Evolutionary conservation across 805 yeast genomes (phyloP).

Genomic region (Cyberlindnera americana): DNA sequence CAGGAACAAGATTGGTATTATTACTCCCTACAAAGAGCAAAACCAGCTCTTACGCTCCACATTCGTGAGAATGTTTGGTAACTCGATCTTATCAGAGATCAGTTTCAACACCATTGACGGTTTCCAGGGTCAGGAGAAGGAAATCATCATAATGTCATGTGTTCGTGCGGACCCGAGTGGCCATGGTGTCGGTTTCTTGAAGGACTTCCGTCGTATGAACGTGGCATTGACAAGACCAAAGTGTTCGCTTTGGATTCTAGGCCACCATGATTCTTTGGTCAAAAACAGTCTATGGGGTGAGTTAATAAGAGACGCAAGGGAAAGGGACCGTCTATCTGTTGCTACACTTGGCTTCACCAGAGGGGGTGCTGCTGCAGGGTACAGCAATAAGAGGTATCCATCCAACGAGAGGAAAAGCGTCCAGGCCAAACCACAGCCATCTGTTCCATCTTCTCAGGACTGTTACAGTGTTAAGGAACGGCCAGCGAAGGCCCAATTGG

Average conservation of each 20-base stretch:
- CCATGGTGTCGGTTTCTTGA: constrained; percentile 76
- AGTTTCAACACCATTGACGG: constrained; percentile 97
- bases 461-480: constrained; percentile 1
- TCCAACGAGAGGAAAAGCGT: background rate
- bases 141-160: constrained; percentile 89
- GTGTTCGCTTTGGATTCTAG: constrained; percentile 89
- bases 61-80: constrained; percentile 62
- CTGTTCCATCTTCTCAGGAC: background rate
- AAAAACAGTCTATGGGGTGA: constrained; percentile 71
- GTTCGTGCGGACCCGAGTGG: constrained; percentile 75
- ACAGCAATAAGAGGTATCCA: too few relatives aligned
- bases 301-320: constrained; percentile 61
- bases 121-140: constrained; percentile 97
- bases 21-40: constrained; percentile 95
- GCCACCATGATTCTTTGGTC: constrained; percentile 63
- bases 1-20: constrained; percentile 76
- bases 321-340: constrained; percentile 33
- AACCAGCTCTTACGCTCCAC: constrained; percentile 51
- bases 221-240: constrained; percentile 95
- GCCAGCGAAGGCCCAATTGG: background rate
- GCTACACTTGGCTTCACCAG: constrained; percentile 21
- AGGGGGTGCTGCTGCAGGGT: background rate
- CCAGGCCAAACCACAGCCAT: too few relatives aligned
- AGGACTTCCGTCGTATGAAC: constrained; percentile 92
- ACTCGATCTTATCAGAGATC: constrained; percentile 55